A percentile compares a stretch with the other conserved stretches of the same genome.
phyloP scores from a whole-genome alignment of 768 basidiomycete genomes.

The Cystofilobasidium ferigula region DNA sequence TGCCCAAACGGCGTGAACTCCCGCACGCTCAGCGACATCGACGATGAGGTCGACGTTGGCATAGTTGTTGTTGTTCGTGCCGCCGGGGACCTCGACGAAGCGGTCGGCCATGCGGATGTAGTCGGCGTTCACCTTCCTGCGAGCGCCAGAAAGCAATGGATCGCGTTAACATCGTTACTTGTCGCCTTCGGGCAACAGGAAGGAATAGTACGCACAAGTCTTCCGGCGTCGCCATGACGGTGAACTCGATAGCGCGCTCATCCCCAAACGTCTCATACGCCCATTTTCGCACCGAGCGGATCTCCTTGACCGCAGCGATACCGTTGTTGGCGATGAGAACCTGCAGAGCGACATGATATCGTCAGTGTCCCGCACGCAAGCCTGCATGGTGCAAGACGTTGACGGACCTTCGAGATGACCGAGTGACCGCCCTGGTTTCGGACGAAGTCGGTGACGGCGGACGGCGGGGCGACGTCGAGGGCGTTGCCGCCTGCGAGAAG shows the following conservation, averaged over 20 bases:
- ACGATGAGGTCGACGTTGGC: conserved; percentile 99
- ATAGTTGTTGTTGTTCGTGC: conserved; percentile 98
- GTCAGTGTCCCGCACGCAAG: no score
- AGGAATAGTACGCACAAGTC: conserved; percentile 47
- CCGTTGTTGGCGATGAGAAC: conserved; percentile 98
- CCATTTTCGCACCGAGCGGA: conserved; percentile 98
- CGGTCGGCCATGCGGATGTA: conserved; percentile 99
- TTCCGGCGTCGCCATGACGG: conserved; percentile 98
- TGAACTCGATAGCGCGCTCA: conserved; percentile 93
- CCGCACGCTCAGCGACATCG: conserved; percentile 90
- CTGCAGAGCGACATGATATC: no score
- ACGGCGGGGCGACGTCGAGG: conserved; percentile 66
- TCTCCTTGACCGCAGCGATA: conserved; percentile 99
- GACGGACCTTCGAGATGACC: conserved; percentile 85
- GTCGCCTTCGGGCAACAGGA: neutral
- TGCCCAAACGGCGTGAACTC: conserved; percentile 98
- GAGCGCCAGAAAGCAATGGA: neutral
- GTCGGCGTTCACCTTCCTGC: conserved; percentile 71
- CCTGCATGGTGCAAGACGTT: neutral
- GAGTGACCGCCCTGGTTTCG: conserved; percentile 86
- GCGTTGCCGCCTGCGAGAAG: conserved; percentile 72
- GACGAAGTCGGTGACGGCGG: conserved; percentile 81
- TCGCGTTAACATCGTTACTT: neutral
- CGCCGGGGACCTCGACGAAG: conserved; percentile 96
- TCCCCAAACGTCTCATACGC: conserved; percentile 97